Evolutionary conservation across 1,139 yeast genomes (phyloP).

Genomic region (Debaryomycetaceae sp.): DNA sequence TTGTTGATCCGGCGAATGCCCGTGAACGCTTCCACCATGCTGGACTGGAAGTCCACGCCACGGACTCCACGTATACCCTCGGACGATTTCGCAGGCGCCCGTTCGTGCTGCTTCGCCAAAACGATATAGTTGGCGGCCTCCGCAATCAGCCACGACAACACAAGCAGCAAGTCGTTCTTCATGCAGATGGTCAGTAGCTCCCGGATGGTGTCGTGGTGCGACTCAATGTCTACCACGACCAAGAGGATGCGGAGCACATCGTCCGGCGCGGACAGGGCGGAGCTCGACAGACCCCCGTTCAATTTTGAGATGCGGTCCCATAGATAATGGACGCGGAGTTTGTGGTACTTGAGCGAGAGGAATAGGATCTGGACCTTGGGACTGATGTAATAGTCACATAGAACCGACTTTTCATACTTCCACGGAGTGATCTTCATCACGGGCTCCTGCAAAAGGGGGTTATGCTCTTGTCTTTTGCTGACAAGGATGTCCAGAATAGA

Average conservation of each 20-base stretch:
- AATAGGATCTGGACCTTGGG: constrained; percentile 60
- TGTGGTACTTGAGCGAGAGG: constrained; percentile 71
- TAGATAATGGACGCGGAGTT: constrained; percentile 80
- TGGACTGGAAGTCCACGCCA: constrained; percentile 32
- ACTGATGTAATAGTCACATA: constrained; percentile 57
- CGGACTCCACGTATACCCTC: constrained; percentile 7
- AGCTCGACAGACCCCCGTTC: constrained; percentile 4
- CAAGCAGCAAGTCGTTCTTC: constrained; percentile 56
- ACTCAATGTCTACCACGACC: constrained; percentile 69
- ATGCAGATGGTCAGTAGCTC: constrained; percentile 64
- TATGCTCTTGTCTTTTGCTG: constrained; percentile 29
- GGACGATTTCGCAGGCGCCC: constrained; percentile 6
- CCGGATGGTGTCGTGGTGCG: constrained; percentile 57
- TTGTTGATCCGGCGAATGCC: constrained; percentile 44
- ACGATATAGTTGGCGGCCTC: constrained; percentile 79
- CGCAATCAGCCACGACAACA: constrained; percentile 72
- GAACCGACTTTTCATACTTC: constrained; percentile 24
- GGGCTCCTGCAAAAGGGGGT: constrained; percentile 30
- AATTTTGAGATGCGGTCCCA: constrained; percentile 52
- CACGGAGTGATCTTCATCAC: constrained; percentile 28
- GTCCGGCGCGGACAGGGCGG: constrained; percentile 16
- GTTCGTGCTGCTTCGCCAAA: constrained; percentile 37
- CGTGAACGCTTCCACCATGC: constrained; percentile 40
- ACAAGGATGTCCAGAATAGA: constrained; percentile 19
- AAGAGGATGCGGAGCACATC: constrained; percentile 51